Base-by-base conservation (phyloP, 768 basidiomycete genomes). In the Trichaptum fuscoviolaceum region DNA sequence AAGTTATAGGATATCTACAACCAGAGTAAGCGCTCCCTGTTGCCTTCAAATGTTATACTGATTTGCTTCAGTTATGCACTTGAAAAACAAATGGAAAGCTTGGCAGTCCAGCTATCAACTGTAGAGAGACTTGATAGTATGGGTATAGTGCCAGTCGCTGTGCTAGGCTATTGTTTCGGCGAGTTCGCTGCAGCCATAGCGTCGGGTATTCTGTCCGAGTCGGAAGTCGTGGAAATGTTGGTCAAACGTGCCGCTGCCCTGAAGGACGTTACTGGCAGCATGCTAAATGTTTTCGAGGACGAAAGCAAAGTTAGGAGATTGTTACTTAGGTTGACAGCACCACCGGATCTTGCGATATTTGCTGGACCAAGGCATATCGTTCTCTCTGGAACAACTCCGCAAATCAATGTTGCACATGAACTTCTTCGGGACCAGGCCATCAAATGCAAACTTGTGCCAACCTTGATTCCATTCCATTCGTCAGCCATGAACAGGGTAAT, bases 161-260 rank as follows among this genome's bases (percentile, higher is more conserved):
- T 65, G 18, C 57, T 58, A n/a, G 65, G 65, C 12, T 65, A 65
- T 58, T 58, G 65, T 58, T 65, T 65, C 58, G 65, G 65, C 57
- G 65, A 65, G 36, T 65, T 34, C 35, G 65, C 65, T 1, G 65
- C 65, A 20, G 65, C 65, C 1, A 58, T 60, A 10, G 58, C 57
- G 25, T 24, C 57, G 1, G 65, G 65, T 7, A 18, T 42, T 9
- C 65, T 65, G 57, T 25, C 65, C 6, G 58, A 61, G n/a, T 1
- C 24, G 24, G 25, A 24, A 27, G 65, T 58, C 58, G 65, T 35
- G 57, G 34, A 30, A 24, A 17, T 65, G 1, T 24, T 65, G 57
- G 58, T 60, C 30, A 1, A 18, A 58, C 65, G 65, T 12, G 65
- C 65, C 23, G 58, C 24, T 18, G 65, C 65, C 15, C 52, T 61